These are phyloP conservation scores for Boletus speciosus DNA, from an alignment of 768 basidiomycete species.

Conservation along the genomic window DNA sequence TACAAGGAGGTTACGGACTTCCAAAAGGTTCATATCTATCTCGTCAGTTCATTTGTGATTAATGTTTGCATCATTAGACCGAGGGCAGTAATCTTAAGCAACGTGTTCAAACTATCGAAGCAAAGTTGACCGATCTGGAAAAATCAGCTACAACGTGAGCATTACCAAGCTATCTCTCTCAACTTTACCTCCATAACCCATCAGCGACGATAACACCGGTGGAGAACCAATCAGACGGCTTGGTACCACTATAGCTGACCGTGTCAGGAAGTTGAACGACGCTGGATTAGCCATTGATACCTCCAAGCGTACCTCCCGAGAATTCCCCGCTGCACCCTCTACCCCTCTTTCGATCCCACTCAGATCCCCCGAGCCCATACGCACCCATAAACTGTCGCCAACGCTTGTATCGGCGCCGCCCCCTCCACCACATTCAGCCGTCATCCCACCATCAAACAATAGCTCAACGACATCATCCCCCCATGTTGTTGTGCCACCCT, in stretches of 20 bases:
- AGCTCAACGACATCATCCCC: conserved; percentile 42
- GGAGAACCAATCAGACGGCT: conserved; percentile 41
- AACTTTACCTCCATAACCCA: conserved; percentile 9
- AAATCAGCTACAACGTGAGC: conserved; percentile 32
- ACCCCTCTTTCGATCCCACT: conserved; percentile 22
- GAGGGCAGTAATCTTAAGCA: conserved; percentile 38
- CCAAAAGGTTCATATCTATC: conserved; percentile 48
- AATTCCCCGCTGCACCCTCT: conserved; percentile 40
- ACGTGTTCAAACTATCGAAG: conserved; percentile 45
- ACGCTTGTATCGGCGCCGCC: conserved; percentile 30
- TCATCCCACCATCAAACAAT: conserved; percentile 22
- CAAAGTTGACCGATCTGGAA: conserved; percentile 45
- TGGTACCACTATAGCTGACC: conserved; percentile 77
- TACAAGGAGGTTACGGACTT: conserved; percentile 65
- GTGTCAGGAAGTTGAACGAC: conserved; percentile 70
- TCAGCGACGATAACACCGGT: conserved; percentile 14
- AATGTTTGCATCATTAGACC: conserved; percentile 27
- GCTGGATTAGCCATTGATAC: conserved; percentile 63
- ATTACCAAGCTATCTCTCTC: conserved; percentile 7
- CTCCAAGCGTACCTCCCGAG: conserved; percentile 57
- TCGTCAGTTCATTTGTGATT: conserved; percentile 7
- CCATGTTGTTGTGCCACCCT: conserved; percentile 68
- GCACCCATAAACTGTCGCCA: conserved; percentile 40
- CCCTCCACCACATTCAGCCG: conserved; percentile 12
- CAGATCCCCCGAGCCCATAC: conserved; percentile 30